A percentile compares a stretch with the other conserved stretches of the same genome.
These are phyloP conservation scores for Cerioporus squamosus DNA, from an alignment of 1,284 basidiomycete genomes.

Conservation along the genomic window DNA sequence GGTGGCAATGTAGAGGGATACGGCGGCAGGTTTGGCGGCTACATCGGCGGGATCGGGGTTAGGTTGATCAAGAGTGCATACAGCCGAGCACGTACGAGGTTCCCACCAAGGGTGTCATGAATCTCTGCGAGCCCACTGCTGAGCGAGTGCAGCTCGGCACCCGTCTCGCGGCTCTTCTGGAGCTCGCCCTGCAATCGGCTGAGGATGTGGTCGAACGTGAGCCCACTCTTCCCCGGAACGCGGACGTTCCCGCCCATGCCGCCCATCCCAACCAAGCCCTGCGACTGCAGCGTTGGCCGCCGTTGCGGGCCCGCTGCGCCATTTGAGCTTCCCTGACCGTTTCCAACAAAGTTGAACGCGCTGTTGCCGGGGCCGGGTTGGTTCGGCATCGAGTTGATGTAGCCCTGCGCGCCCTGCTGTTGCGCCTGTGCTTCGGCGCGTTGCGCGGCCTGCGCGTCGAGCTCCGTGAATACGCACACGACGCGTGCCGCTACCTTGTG, in stretches of 20 bases:
- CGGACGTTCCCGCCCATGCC: conserved; percentile 75
- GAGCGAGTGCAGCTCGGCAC: conserved; percentile 84
- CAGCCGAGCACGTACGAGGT: conserved; percentile 57
- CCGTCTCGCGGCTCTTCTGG: conserved; percentile 92
- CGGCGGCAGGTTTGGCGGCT: conserved; percentile 63
- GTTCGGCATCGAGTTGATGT: conserved; percentile 32
- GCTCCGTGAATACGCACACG: conserved; percentile 85
- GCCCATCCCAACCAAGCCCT: conserved; percentile 70
- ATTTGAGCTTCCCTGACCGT: conserved; percentile 37
- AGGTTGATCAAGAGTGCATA: background rate
- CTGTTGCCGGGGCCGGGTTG: conserved; percentile 41
- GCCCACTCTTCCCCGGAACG: conserved; percentile 74
- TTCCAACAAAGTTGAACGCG: conserved; percentile 46
- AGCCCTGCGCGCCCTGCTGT: conserved; percentile 30
- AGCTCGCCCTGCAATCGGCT: conserved; percentile 86
- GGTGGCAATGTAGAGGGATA: conserved; percentile 70
- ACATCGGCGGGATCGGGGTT: conserved; percentile 7
- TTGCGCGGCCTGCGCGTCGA: conserved; percentile 78
- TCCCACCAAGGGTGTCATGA: conserved; percentile 89
- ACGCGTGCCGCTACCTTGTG: conserved; percentile 98
- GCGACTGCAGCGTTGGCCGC: conserved; percentile 58
- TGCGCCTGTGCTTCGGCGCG: conserved; percentile 66
- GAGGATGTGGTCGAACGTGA: conserved; percentile 85
- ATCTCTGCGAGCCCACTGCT: conserved; percentile 89
- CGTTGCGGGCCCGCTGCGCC: conserved; percentile 47